phyloP scores from a whole-genome alignment of 2,329 filamentous ascomycete genomes.

The Claviceps cyperi region DNA sequence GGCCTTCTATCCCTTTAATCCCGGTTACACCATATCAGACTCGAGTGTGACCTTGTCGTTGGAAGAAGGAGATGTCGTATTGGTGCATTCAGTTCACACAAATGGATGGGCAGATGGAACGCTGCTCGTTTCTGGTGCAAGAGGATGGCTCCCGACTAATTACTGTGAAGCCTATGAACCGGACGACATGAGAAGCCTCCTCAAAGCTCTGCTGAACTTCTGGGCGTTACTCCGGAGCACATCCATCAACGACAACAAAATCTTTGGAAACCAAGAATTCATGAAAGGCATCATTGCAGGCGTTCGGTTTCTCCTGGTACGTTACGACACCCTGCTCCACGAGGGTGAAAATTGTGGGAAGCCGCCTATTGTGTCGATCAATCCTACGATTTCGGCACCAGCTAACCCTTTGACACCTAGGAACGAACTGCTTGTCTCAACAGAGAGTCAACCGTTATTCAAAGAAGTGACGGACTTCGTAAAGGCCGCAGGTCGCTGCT shows the following conservation, averaged over 20 bases:
- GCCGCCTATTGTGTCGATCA: not conserved
- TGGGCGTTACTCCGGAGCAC: slow-evolving; percentile 81
- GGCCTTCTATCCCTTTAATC: slow-evolving; percentile 86
- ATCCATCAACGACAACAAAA: slow-evolving; percentile 56
- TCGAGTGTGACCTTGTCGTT: slow-evolving; percentile 80
- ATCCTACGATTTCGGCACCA: not conserved
- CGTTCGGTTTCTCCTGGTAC: slow-evolving; percentile 75
- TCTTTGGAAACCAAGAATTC: slow-evolving; percentile 84
- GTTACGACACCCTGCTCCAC: slow-evolving; percentile 19
- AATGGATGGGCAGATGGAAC: slow-evolving; percentile 99
- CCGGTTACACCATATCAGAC: slow-evolving; percentile 60
- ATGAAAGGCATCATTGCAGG: slow-evolving; percentile 90
- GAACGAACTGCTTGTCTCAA: slow-evolving; percentile 82
- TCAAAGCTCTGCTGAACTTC: slow-evolving; percentile 78
- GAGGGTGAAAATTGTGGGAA: not conserved
- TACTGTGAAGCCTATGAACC: slow-evolving; percentile 95
- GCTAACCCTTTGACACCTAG: slow-evolving; percentile 28
- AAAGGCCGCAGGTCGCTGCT: slow-evolving; percentile 75
- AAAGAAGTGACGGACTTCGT: slow-evolving; percentile 60
- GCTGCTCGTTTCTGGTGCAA: slow-evolving; percentile 65
- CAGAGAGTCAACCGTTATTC: slow-evolving; percentile 61
- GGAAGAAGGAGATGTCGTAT: slow-evolving; percentile 77
- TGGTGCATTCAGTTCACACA: slow-evolving; percentile 92
- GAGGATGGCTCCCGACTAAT: slow-evolving; percentile 95
- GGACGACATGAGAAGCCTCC: slow-evolving; percentile 66